Evolutionary conservation across 2,329 filamentous ascomycete genomes (phyloP), one percentile per base, ranked within the genome.

Genomic region (Lachnellula cervina): DNA sequence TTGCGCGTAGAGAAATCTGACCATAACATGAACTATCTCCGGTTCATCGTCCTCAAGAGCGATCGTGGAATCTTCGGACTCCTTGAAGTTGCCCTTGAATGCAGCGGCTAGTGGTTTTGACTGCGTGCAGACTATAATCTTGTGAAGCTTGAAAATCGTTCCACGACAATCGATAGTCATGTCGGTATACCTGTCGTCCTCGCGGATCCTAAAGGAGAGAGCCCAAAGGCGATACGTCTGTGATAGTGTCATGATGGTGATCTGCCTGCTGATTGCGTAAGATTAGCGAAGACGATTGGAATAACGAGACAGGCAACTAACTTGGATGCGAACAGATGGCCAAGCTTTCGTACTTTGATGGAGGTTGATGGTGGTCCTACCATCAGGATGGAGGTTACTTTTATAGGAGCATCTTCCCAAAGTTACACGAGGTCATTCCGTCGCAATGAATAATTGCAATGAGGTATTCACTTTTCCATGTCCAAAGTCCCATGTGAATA

Each of bases 141-240:
- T 38, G 54, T 66, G 61, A 28, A 58, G 54, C 23, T 58, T 53
- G 37, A 59, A 64, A 14, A 34, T 44, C 21, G 34, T 42, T 11
- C 38, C 45, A 14, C 40, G 21, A 19, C 54, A 51, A 34, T 38
- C 35, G 19, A 59, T 47, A 14, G 34, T 50, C 21, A 59, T 32
- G 13, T 56, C 57, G 16, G 54, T 34, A 34, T 56, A 59, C 7
- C 42, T 53, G 4, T 45, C 57, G 42, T 19, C n/a, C 19, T n/a
- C 13, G 6, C n/a, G 21, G 8, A 44, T 13, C 19, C 6, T 19
- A 11, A 8, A 40, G 8, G 19, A 16, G n/a, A 44, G 21, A 44
- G 42, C 21, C n/a, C 25, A 19, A 5, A 44, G 8, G 16, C 21
- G n/a, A 44, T 5, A 2, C 5, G 5, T 21, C 13, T 44, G 21